phyloP scores from a whole-genome alignment of 345 rosid species.

The Sisymbrium irio region DNA sequence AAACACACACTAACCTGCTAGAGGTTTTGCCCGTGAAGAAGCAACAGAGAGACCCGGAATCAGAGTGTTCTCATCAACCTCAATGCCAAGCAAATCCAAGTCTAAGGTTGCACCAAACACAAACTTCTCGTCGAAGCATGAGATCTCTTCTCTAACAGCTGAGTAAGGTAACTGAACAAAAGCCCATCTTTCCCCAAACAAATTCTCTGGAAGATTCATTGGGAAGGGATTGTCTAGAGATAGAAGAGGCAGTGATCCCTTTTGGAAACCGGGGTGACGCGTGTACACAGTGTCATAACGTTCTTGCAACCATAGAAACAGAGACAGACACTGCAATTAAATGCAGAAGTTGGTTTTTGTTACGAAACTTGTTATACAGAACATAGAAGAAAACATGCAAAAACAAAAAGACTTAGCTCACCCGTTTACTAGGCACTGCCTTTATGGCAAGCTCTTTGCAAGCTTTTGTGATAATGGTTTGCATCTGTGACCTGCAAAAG shows the following conservation, averaged over 20 bases:
- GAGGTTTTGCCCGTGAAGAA: conserved; percentile 80
- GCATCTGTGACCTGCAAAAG: conserved; percentile 83
- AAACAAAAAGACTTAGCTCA: conserved; percentile 30
- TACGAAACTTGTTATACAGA: not conserved
- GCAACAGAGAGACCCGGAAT: conserved; percentile 96
- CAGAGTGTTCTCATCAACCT: conserved; percentile 63
- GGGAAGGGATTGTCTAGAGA: conserved; percentile 90
- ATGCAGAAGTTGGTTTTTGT: not conserved
- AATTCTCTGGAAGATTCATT: conserved; percentile 86
- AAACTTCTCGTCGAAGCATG: conserved; percentile 51
- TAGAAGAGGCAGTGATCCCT: conserved; percentile 78
- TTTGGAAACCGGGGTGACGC: conserved; percentile 92
- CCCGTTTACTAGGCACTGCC: conserved; percentile 86
- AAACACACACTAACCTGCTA: conserved; percentile 60
- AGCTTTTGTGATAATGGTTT: conserved; percentile 84
- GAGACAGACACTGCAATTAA: conserved; percentile 81
- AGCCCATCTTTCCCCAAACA: conserved; percentile 91
- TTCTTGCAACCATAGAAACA: conserved; percentile 87
- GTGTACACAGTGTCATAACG: conserved; percentile 78
- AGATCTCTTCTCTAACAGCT: conserved; percentile 75
- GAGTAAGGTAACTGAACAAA: conserved; percentile 90
- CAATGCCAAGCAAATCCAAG: conserved; percentile 91
- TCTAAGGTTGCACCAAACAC: conserved; percentile 80
- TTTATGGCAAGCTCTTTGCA: conserved; percentile 79
- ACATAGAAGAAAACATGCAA: not conserved